Conservation (phyloP, 495 filamentous ascomycete genomes). For the Penicillium flavigenum region DNA sequence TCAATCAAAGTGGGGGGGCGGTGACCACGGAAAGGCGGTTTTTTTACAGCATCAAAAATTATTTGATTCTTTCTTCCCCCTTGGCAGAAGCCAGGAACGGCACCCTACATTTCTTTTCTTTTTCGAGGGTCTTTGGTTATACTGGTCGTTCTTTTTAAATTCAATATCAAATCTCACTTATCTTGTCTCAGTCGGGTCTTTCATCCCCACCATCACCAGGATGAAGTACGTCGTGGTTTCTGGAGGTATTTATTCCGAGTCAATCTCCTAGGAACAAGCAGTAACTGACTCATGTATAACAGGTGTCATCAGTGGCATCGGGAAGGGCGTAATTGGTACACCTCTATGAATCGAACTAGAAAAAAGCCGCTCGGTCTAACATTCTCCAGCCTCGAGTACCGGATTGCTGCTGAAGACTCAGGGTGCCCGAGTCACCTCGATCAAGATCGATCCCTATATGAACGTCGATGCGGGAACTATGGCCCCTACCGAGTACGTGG, state of each 20-base stretch:
- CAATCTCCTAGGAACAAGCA: not conserved
- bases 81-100: conserved; percentile 23
- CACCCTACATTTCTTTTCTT: conserved; percentile 24
- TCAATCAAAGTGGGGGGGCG: conserved; percentile 23
- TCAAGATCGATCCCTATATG: conserved; percentile 64
- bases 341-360: conserved; percentile 3
- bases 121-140: conserved; percentile 6
- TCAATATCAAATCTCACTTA: conserved; percentile 3
- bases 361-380: conserved; percentile 10
- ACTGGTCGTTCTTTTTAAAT: conserved; percentile 5
- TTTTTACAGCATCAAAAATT: conserved; percentile 14
- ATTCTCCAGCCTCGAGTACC: conserved; percentile 44
- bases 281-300: conserved; percentile 10
- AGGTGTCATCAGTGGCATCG: conserved; percentile 80
- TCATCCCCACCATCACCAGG: conserved; percentile 9
- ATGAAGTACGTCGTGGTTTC: conserved; percentile 33
- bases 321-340: conserved; percentile 71
- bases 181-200: not conserved
- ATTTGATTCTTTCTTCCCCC: conserved; percentile 20
- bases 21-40: conserved; percentile 14
- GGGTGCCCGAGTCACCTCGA: conserved; percentile 63
- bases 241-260: conserved; percentile 23
- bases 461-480: conserved; percentile 78
- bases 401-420: conserved; percentile 82
- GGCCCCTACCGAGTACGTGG: conserved; percentile 71